These are phyloP conservation scores for Pseudopyricularia javanii DNA, from an alignment of 2,329 filamentous ascomycete species.

Conservation along the genomic window DNA sequence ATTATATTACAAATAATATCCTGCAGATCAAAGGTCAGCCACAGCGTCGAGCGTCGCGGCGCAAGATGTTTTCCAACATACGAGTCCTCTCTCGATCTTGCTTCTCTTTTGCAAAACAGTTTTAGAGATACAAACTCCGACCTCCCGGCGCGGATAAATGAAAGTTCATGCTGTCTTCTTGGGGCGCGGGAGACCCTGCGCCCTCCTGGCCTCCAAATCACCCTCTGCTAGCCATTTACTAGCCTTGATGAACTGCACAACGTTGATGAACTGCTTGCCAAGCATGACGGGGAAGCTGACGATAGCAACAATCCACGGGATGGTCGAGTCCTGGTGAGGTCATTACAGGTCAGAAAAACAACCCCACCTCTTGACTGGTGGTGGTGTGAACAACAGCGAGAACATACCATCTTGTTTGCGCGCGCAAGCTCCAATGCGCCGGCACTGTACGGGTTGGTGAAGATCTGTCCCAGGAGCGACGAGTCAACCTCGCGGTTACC, in stretches of 20 bases:
- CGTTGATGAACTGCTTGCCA: constrained; percentile 86
- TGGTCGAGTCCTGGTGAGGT: constrained; percentile 16
- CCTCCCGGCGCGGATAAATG: too few relatives aligned
- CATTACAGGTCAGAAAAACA: background rate
- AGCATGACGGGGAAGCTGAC: constrained; percentile 80
- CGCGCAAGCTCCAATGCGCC: constrained; percentile 84
- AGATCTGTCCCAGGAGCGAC: constrained; percentile 60
- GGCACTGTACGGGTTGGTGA: constrained; percentile 82
- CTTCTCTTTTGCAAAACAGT: too few relatives aligned
- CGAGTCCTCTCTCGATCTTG: too few relatives aligned
- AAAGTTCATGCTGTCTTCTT: constrained; percentile 18
- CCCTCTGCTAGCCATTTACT: constrained; percentile 86
- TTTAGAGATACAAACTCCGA: too few relatives aligned
- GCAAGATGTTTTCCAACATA: too few relatives aligned
- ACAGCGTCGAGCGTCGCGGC: too few relatives aligned
- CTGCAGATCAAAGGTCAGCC: too few relatives aligned
- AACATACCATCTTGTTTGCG: constrained; percentile 82
- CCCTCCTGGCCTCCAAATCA: constrained; percentile 56
- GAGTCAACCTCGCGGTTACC: constrained; percentile 59
- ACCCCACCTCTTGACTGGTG: background rate
- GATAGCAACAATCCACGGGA: constrained; percentile 70
- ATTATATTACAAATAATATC: too few relatives aligned
- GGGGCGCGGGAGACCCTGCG: constrained; percentile 39
- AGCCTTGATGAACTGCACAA: constrained; percentile 88
- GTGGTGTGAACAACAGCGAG: constrained; percentile 8